phyloP scores from a whole-genome alignment of 257 asterid genomes.

The Primulina eburnea region DNA sequence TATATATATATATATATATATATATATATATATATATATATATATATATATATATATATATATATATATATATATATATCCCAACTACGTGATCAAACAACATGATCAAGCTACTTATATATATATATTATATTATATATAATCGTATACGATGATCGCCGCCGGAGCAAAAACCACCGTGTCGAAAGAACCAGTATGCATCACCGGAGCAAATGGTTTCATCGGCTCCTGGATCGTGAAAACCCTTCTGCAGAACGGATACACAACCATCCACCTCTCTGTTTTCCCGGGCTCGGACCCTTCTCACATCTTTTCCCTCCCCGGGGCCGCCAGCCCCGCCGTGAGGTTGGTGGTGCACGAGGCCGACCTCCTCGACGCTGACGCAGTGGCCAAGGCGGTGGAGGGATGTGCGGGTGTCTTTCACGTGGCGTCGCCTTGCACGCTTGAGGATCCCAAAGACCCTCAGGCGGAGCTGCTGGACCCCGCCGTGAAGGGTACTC shows the following conservation, averaged over 20 bases:
- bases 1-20: neutral
- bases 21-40: constrained; percentile 1
- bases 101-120: too few relatives aligned
- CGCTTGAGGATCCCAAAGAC: constrained; percentile 76
- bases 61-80: neutral
- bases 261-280: constrained; percentile 83
- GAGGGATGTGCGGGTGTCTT: constrained; percentile 70
- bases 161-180: neutral
- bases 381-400: constrained; percentile 53
- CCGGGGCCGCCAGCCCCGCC: constrained; percentile 44
- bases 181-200: constrained; percentile 58
- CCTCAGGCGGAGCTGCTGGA: constrained; percentile 76
- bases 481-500: constrained; percentile 81
- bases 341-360: constrained; percentile 55
- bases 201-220: constrained; percentile 96
- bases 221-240: constrained; percentile 80
- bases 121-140: constrained; percentile 2
- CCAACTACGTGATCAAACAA: too few relatives aligned
- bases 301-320: constrained; percentile 64
- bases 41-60: neutral
- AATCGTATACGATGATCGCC: constrained; percentile 11
- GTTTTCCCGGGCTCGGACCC: constrained; percentile 73
- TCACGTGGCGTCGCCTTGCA: constrained; percentile 96
- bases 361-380: constrained; percentile 56
- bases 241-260: constrained; percentile 60